These are phyloP conservation scores for Solanum rostratum DNA, from an alignment of 257 asterid genomes.

Conservation along the genomic window DNA sequence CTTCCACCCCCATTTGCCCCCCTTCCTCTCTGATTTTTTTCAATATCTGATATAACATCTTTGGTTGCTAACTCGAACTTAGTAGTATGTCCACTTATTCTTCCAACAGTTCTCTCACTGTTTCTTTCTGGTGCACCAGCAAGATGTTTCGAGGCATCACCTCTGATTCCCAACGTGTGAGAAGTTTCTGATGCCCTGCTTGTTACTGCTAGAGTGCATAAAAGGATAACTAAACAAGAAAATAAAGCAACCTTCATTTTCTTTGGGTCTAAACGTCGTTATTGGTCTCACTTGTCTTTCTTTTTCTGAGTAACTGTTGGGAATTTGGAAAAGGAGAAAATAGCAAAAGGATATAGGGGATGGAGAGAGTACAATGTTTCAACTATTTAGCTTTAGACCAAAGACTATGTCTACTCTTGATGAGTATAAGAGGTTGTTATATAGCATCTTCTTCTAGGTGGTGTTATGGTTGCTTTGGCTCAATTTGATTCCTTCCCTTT, in stretches of 20 bases:
- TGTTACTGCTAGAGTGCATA: slow-evolving; percentile 4
- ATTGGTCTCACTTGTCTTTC: background rate
- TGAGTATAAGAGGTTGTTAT: background rate
- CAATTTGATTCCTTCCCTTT: background rate
- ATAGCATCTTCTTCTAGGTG: background rate
- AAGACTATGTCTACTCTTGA: background rate
- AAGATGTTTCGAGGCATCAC: background rate
- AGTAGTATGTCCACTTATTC: background rate
- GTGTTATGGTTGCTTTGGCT: background rate
- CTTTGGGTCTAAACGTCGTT: background rate
- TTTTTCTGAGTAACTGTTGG: background rate
- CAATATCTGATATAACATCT: background rate
- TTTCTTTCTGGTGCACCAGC: background rate
- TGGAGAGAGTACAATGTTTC: background rate
- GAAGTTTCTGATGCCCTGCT: slow-evolving; percentile 13
- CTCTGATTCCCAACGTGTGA: background rate
- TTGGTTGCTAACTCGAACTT: background rate
- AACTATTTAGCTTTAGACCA: background rate
- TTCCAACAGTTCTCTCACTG: slow-evolving; percentile 19
- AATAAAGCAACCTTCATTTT: slow-evolving; percentile 10
- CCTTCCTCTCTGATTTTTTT: slow-evolving; percentile 20
- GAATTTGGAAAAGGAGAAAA: background rate
- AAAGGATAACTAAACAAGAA: slow-evolving; percentile 15
- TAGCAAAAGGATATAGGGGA: background rate
- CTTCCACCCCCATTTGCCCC: slow-evolving; percentile 41